Evolutionary conservation across 306 rosid genomes (phyloP).

Genomic region (Malus sieversii): DNA sequence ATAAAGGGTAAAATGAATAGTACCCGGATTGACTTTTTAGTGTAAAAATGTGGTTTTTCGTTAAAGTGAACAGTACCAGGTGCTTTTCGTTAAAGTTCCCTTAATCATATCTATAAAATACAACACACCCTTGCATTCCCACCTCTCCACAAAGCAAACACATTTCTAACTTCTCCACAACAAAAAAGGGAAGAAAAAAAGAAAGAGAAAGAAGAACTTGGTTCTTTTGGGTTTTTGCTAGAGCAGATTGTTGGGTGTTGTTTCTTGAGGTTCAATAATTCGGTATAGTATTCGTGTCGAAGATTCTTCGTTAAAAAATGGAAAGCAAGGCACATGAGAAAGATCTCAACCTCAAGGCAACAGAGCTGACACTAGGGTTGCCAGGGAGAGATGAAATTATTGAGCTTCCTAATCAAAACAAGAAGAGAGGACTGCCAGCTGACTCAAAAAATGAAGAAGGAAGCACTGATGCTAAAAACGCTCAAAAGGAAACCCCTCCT

Average conservation of each 20-base stretch:
- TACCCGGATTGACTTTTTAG: too few relatives aligned
- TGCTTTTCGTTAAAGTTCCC: too few relatives aligned
- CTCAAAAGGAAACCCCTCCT: constrained; percentile 36
- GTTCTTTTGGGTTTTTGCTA: not conserved
- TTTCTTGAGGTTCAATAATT: not conserved
- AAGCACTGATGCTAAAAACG: constrained; percentile 1
- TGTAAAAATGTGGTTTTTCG: too few relatives aligned
- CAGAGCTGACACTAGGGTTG: constrained; percentile 72
- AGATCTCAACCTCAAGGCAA: constrained; percentile 58
- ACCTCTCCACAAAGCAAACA: constrained; percentile 4
- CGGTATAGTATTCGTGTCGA: not conserved
- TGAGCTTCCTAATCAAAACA: constrained; percentile 5
- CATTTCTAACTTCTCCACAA: constrained; percentile 1
- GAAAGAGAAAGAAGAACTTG: not conserved
- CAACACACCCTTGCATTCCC: constrained; percentile 20
- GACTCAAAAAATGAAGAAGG: constrained; percentile 24
- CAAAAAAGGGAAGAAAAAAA: not conserved
- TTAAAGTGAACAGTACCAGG: too few relatives aligned
- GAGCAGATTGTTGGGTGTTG: not conserved
- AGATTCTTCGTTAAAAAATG: constrained; percentile 25
- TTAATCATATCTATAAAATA: constrained; percentile 29
- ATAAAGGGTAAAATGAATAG: too few relatives aligned
- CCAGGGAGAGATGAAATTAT: constrained; percentile 59
- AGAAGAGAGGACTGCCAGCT: constrained; percentile 47
- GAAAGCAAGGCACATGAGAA: constrained; percentile 40